These are phyloP conservation scores for Phytophthora hibernalis DNA, from an alignment of 352 stramenopile genomes.

Conservation along the genomic window DNA sequence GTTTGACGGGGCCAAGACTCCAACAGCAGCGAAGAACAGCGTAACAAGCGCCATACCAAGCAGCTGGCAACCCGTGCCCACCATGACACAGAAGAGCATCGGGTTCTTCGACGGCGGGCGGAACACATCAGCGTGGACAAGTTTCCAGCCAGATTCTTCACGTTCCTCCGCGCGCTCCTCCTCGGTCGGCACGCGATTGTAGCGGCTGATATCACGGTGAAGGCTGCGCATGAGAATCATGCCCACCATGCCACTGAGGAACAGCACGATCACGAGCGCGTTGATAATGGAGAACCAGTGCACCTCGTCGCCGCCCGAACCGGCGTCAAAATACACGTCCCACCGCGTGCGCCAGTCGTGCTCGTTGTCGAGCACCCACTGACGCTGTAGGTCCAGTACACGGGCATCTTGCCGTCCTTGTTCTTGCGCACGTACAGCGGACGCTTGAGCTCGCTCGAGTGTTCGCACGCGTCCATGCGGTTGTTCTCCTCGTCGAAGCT, in stretches of 20 bases:
- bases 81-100: slow-evolving; percentile 97
- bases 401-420: slow-evolving; percentile 83
- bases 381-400: slow-evolving; percentile 98
- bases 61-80: slow-evolving; percentile 98
- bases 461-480: slow-evolving; percentile 81
- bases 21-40: slow-evolving; percentile 97
- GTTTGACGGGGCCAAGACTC: slow-evolving; percentile 97
- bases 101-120: slow-evolving; percentile 95
- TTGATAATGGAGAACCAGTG: slow-evolving; percentile 99
- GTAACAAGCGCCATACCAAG: slow-evolving; percentile 96
- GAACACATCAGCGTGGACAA: slow-evolving; percentile 99
- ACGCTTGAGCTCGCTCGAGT: slow-evolving; percentile 64
- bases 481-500: slow-evolving; percentile 68
- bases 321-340: slow-evolving; percentile 98
- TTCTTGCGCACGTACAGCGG: slow-evolving; percentile 86
- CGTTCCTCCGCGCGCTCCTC: slow-evolving; percentile 98
- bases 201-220: slow-evolving; percentile 97
- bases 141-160: slow-evolving; percentile 99
- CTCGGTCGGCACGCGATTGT: slow-evolving; percentile 96
- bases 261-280: slow-evolving; percentile 99
- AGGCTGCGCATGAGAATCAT: slow-evolving; percentile 99
- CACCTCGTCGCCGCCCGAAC: slow-evolving; percentile 94
- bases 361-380: slow-evolving; percentile 95
- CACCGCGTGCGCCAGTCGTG: slow-evolving; percentile 98
- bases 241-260: slow-evolving; percentile 98